Percentiles rank a stretch among this genome's conserved stretches.
Evolutionary conservation across 495 filamentous ascomycete genomes (phyloP).

Genomic region (Extremus antarcticus): DNA sequence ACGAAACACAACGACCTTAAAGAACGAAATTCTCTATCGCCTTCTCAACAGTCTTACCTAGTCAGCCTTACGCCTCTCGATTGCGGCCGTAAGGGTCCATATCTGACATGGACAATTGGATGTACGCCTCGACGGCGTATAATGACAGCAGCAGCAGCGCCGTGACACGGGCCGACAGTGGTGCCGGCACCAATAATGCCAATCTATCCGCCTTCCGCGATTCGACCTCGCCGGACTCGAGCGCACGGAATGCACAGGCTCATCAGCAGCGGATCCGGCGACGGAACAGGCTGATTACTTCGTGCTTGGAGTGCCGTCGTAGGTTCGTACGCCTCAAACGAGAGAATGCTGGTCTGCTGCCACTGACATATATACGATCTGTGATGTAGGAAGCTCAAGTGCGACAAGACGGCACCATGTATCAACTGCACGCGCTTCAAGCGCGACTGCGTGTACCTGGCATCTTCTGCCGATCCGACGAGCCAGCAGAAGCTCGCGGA

Average conservation of each 20-base stretch:
- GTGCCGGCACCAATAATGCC: neutral
- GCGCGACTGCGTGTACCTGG: constrained; percentile 56
- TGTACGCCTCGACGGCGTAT: neutral
- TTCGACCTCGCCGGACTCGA: neutral
- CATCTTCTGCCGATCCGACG: constrained; percentile 47
- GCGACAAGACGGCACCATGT: constrained; percentile 64
- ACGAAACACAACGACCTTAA: no score
- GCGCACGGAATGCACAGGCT: neutral
- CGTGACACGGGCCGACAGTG: neutral
- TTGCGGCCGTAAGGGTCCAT: neutral
- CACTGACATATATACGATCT: neutral
- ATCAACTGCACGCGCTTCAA: constrained; percentile 53
- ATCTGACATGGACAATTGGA: constrained; percentile 1
- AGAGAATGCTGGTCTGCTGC: neutral
- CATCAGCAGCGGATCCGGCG: constrained; percentile 39
- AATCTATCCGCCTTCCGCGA: neutral
- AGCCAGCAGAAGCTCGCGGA: constrained; percentile 51
- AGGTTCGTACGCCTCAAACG: constrained; percentile 27
- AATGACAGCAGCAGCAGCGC: neutral
- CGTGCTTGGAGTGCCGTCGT: constrained; percentile 60
- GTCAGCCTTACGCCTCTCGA: no score
- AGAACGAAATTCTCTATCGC: no score
- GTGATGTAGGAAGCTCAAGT: constrained; percentile 54
- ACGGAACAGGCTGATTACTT: constrained; percentile 57
- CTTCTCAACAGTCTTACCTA: no score